These are phyloP conservation scores for Solanum hybrid DNA, from an alignment of 305 asterid genomes.

Conservation along the genomic window DNA sequence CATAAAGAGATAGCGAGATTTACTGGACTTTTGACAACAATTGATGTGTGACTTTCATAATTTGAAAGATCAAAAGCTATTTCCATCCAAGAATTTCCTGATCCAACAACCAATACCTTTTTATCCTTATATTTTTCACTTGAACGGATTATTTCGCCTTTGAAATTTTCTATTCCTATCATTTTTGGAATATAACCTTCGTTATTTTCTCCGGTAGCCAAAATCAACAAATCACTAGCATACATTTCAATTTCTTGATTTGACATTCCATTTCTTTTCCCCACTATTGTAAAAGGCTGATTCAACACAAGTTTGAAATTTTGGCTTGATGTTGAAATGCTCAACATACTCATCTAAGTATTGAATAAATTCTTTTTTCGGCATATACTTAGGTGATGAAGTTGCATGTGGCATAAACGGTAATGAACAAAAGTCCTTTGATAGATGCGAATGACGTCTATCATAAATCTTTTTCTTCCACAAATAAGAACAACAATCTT, in stretches of 20 bases:
- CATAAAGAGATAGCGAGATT: too few species aligned
- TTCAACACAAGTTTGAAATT: not conserved
- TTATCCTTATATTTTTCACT: too few species aligned
- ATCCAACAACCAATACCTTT: too few species aligned
- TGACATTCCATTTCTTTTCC: not conserved
- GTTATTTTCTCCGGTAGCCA: not conserved
- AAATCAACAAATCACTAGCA: constrained; percentile 1
- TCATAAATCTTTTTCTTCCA: not conserved
- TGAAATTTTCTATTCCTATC: too few species aligned
- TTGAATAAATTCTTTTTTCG: too few species aligned
- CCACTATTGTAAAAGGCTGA: not conserved
- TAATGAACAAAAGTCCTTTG: not conserved
- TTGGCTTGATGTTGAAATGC: not conserved
- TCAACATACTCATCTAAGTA: not conserved
- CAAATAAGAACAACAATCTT: not conserved
- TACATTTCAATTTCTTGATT: not conserved
- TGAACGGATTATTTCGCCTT: too few species aligned
- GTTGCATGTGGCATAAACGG: not conserved
- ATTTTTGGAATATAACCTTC: too few species aligned
- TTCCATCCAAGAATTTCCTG: too few species aligned
- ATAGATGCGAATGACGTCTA: not conserved
- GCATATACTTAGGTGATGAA: not conserved
- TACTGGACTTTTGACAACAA: too few species aligned
- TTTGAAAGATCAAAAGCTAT: too few species aligned
- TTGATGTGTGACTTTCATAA: too few species aligned